Base-by-base conservation (phyloP, 164 flowering plant genomes). In the Saururus chinensis region DNA sequence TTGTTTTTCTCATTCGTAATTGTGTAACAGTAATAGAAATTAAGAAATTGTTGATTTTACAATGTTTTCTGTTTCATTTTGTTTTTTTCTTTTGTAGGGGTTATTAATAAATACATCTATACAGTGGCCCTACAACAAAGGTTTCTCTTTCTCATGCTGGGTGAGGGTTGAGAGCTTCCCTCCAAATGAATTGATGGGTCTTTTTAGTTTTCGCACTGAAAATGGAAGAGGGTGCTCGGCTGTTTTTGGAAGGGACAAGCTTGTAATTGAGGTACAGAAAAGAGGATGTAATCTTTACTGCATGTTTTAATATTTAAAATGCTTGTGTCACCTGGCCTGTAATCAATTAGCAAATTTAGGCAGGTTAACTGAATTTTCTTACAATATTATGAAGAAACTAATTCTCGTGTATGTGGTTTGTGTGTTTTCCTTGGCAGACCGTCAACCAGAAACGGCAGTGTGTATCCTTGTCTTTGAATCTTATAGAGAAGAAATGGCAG, bases 81-180 rank as follows among this genome's bases (percentile, higher is more conserved):
- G 63, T 22, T 49, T 52, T 63, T 30, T 19, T 22, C 5, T 66
- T 30, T 79, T 76, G 57, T 70, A 95, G 99, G 99, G 99, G 20
- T 78, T 95, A 64, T 56, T 75, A 41, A 77, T 95, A 58, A 84
- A 73, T 68, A 83, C 92, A 51, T 96, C 98, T 41, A 56, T 95
- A 60, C 98, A 84, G 66, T 91, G 96, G 99, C 99, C 99, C 71
- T 73, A 74, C 62, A 81, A 74, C 63, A 89, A 82, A 73, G 99
- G 99, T n/a, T 87, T 89, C 75, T 84, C 98, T 22, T 91, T 95
- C 77, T 83, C 93, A 11, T 95, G 99, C 70, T 95, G 99, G 99
- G 77, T 87, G 51, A 82, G 99, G 78, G 83, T 95, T 56, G 98
- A 95, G 76, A 80, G 69, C 69, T 89, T 84, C 53, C 96, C 96